Conservation (phyloP, 352 stramenopile genomes). For the Pythium coloratum region DNA sequence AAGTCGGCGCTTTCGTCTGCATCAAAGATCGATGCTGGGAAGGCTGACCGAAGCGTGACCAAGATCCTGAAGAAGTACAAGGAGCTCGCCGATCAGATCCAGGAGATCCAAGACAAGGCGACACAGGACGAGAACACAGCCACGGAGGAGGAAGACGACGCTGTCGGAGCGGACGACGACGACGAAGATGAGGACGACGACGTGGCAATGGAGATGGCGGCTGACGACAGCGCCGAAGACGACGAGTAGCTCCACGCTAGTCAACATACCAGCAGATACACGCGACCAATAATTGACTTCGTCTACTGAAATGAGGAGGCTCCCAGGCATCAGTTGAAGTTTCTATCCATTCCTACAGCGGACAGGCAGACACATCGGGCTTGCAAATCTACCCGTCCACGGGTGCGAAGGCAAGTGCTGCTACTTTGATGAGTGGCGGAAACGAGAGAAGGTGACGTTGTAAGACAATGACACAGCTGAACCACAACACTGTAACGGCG, state of each 20-base stretch:
- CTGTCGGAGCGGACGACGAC: conserved; percentile 24
- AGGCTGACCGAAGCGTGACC: conserved; percentile 62
- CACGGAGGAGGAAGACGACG: conserved; percentile 48
- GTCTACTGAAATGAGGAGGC: no score
- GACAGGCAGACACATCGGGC: no score
- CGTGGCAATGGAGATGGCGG: conserved; percentile 2
- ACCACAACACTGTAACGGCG: no score
- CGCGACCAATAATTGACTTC: no score
- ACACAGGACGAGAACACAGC: conserved; percentile 47
- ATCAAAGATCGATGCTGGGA: conserved; percentile 55
- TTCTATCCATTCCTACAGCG: no score
- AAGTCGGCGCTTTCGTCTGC: conserved; percentile 51
- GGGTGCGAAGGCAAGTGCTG: no score
- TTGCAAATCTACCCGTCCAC: no score
- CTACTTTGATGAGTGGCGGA: no score
- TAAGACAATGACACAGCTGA: no score
- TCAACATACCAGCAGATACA: conserved; percentile 15
- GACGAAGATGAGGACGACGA: conserved; percentile 25
- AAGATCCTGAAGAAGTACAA: conserved; percentile 77
- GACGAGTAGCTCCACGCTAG: conserved; percentile 28
- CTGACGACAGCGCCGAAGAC: conserved; percentile 23
- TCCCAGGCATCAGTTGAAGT: no score
- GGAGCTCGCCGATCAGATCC: conserved; percentile 67
- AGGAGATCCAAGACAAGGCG: conserved; percentile 59
- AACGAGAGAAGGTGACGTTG: no score